Evolutionary conservation across 2,329 filamentous ascomycete species (phyloP), one percentile per base, ranked within the genome.

Genomic region (Ceratocystis variospora): DNA sequence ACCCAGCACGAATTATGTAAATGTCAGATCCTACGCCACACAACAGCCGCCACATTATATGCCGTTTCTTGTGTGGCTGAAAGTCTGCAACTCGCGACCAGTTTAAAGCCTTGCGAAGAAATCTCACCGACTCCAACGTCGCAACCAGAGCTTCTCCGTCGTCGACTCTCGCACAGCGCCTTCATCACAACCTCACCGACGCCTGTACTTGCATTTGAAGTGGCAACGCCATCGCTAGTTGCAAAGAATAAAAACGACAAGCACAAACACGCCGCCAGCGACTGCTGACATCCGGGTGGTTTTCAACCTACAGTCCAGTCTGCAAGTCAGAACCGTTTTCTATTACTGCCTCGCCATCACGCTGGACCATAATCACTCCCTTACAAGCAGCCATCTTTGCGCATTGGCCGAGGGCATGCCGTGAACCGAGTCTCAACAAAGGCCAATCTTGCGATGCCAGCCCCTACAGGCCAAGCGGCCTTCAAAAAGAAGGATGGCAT

Each of bases 401-500:
- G 28, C 25, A 59, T 19, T 31, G 31, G 55, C 55, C 31, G 55
- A 37, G 55, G 55, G 55, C 28, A 59, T 59, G 55, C 55, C 31
- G 55, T 59, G 55, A 59, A 33, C n/a, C 55, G 55, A 59, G 28
- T 25, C 55, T n/a, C 17, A 8, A 33, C 53, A 57, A 25, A 33
- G 53, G 53, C 53, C 53, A 59, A 59, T 59, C 55, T n/a, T 67
- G 71, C 64, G 59, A 87, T 87, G 84, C 77, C 81, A 33, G 75
- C 80, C 69, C 84, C 83, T 64, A 82, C 79, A 71, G 89, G 87
- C 68, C 83, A 82, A 69, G 86, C 88, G 64, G 80, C 86, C 67
- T 97, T 94, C 81, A 97, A 96, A 78, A 99, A 97, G 80, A 94
- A 96, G 76, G 89, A 97, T 79, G 94, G 94, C 74, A 83, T 84